Conservation (phyloP, 176 grass and related monocot species). For the Chrysopogon serrulatus region DNA sequence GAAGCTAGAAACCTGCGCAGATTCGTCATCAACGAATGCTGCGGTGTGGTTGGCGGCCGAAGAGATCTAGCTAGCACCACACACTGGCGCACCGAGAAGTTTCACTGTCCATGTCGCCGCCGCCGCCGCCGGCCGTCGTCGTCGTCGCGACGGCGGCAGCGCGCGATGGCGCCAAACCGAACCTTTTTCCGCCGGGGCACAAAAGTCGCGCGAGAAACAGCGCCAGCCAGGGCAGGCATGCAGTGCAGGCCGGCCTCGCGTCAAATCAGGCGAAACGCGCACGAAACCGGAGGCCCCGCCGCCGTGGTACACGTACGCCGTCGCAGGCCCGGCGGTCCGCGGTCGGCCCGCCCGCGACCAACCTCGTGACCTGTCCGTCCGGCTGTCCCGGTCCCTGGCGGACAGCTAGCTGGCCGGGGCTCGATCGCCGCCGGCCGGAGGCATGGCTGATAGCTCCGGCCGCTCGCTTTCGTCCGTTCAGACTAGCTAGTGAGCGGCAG, state of each 20-base stretch:
- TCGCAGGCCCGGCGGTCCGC: neutral
- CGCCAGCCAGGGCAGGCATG: neutral
- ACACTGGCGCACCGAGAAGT: too few relatives aligned
- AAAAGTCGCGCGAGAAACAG: neutral
- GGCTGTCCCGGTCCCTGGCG: neutral
- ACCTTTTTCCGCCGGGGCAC: neutral
- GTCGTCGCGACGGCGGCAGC: neutral
- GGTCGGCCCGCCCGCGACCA: constrained; percentile 54
- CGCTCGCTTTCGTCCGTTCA: constrained; percentile 6
- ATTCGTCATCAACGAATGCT: neutral
- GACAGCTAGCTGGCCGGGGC: neutral
- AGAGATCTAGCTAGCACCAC: neutral
- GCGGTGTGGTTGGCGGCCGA: neutral
- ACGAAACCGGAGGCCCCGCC: neutral
- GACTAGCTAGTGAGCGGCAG: neutral
- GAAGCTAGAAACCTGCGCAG: too few relatives aligned
- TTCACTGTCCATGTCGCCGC: neutral
- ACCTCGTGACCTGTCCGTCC: constrained; percentile 2
- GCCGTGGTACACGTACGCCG: constrained; percentile 4
- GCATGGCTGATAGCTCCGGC: too few relatives aligned
- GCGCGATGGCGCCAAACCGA: neutral
- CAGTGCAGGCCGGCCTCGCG: neutral
- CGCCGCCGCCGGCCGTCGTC: neutral
- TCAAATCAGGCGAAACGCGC: constrained; percentile 2
- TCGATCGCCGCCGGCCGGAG: neutral